Percentiles rank a stretch among this genome's conserved stretches.
Conservation (phyloP, 2,329 filamentous ascomycete species). For the Fusarium subglutinans region DNA sequence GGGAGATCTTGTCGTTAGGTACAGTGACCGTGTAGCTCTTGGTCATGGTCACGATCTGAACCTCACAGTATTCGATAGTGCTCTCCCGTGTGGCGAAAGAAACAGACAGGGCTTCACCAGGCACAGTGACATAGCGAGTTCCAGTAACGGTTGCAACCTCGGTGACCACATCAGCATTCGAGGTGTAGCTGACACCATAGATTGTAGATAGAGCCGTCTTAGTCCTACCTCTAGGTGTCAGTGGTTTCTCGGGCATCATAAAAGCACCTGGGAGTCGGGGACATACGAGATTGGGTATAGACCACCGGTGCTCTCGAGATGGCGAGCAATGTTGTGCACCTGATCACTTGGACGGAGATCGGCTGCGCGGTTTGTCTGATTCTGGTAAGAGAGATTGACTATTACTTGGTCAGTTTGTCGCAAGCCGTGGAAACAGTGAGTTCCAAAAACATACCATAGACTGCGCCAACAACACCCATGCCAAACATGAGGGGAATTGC, state of each 20-base stretch:
- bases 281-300: conserved; percentile 50
- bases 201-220: conserved; percentile 47
- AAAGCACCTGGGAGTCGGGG: neutral
- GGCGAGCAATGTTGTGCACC: conserved; percentile 15
- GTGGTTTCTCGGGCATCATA: neutral
- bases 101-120: conserved; percentile 34
- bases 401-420: conserved; percentile 4
- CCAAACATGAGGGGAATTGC: conserved; percentile 42
- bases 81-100: conserved; percentile 40
- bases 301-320: conserved; percentile 25
- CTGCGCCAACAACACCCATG: conserved; percentile 42
- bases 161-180: conserved; percentile 30
- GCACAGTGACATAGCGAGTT: conserved; percentile 44
- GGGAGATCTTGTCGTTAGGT: conserved; percentile 27
- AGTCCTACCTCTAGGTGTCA: conserved; percentile 41
- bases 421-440: neutral
- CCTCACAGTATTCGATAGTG: conserved; percentile 35
- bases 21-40: conserved; percentile 44
- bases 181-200: conserved; percentile 43
- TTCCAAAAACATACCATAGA: conserved; percentile 37
- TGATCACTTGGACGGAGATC: neutral
- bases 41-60: conserved; percentile 38
- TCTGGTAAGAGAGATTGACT: neutral
- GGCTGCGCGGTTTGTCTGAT: neutral
- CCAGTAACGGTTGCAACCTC: conserved; percentile 41